Base-by-base conservation (phyloP, 2,329 filamentous ascomycete species). In the Chaetomium sp. region DNA sequence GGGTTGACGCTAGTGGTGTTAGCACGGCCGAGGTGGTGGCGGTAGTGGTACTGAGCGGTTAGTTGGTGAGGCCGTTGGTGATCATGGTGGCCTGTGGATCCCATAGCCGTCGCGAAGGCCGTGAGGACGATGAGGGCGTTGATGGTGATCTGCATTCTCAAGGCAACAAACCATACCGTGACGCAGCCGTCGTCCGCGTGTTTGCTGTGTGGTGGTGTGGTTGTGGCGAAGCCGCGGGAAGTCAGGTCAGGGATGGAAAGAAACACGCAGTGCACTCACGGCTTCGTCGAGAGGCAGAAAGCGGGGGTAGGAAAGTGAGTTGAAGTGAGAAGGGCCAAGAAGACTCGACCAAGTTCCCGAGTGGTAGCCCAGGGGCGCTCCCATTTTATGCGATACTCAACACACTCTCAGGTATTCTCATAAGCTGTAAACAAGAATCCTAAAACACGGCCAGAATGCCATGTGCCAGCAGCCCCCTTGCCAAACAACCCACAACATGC, bases 311-410 rank as follows among this genome's bases (percentile, higher is more conserved):
- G 12, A 23, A 25, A 31, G 23, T 49, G 47, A 25, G 21, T 25
- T 13, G 12, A 2, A 50, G 23, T 10, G 45, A 13, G 4, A 50
- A 50, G 13, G 12, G 47, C 47, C 50, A 53, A 53, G 50, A 53
- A 13, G 5, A 53, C 50, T 27, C 25, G 23, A 12, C 12, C n/a
- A 23, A 23, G 45, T 25, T 51, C 49, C 23, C 4, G 21, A 13
- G 12, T 27, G 13, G 25, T 23, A 42, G 13, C 21, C 25, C 50
- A 29, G 50, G 50, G 50, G 13, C 23, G 25, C 13, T 21, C 25
- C n/a, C 51, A 19, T 55, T 55, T 55, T 55, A 35, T 55, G 51
- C 51, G 23, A 51, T n/a, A 31, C 8, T 47, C 54, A 57, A 27
- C 56, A 27, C 16, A 7, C 38, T 16, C 38, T 42, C 38, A n/a